Base-by-base conservation (phyloP, 2,329 filamentous ascomycete species). In the Chaetothyriales sp. region DNA sequence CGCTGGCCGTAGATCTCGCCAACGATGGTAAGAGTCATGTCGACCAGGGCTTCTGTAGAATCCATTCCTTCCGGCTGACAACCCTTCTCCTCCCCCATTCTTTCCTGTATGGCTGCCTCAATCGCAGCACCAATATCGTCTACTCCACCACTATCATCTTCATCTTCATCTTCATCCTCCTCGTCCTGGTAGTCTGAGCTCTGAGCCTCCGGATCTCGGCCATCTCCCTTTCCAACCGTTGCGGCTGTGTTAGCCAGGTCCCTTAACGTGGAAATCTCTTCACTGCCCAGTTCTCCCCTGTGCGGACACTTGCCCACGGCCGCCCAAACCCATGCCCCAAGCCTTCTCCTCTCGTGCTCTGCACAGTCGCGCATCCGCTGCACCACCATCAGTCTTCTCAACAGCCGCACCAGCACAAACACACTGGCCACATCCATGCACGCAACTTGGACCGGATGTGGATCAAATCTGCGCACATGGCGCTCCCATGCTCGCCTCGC, bases 1-100 rank as follows among this genome's bases (percentile, higher is more conserved):
- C 83, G 76, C 68, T 96, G 90, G 1, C 90, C 88, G 67, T 89
- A 96, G 57, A 85, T 80, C 67, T 95, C 88, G 60, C 87, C 89
- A 46, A 84, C 82, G 36, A 95, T 76, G 0, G 86, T 92, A 58
- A 95, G 72, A 49, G 95, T 86, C 86, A 94, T 94, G 67, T 93
- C 89, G 32, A 95, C 18, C 32, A 39, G 15, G 10, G 32, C 32
- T 39, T 9, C 10, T 4, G 32, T 39, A 15, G 73, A 43, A 87
- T 88, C n/a, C 61, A 44, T 7, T 26, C 36, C 10, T 51, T 64
- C 52, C 66, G 60, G 46, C 57, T 57, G 12, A 49, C 50, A 32
- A 57, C 32, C 9, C 46, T 46, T 19, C 43, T 43, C n/a, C 62
- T 75, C 78, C 60, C 71, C 66, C 42, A 67, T 68, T 42, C 64